Evolutionary conservation across 2,329 filamentous ascomycete genomes (phyloP), one percentile per base, ranked within the genome.

Genomic region (Aspergillus novoparasiticus): DNA sequence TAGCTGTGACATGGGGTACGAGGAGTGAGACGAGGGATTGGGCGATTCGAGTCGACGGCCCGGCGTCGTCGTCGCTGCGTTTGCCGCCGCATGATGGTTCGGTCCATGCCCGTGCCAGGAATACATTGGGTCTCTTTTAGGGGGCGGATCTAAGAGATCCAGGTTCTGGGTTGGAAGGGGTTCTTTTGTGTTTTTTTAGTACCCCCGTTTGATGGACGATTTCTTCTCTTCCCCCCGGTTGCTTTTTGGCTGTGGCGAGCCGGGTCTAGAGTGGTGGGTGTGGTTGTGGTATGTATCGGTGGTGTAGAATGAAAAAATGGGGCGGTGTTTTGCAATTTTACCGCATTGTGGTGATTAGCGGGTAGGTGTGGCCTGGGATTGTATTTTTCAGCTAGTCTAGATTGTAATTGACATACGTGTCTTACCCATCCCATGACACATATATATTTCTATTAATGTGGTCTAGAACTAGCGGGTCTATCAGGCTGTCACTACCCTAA

Each of bases 1-100:
- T 51, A 72, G 58, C 59, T 71, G 69, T 1, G 70, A 64, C 60
- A 73, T 65, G 50, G 66, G 68, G 51, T 64, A 70, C 16, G 69
- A 62, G 12, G 68, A 60, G 19, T 66, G 62, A n/a, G 67, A 56
- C 16, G 67, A 46, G 1, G 66, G 57, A 23, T 62, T 64, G 30
- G 57, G 51, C 19, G 57, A 62, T 60, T 62, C 66, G 53, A 63
- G 45, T 39, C 53, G 46, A 28, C 53, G 57, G 39, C 46, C 28
- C n/a, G 34, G 43, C 41, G 36, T 51, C 21, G 46, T 41, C 41
- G 57, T 56, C 16, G 54, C 54, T 56, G 58, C 43, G 23, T 41
- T 57, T 23, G 48, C 41, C 32, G 53, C 39, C 41, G 50, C 61
- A 51, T 30, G 59, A 51, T 30, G 59, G 41, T 62, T 56, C 26